Evolutionary conservation across 805 yeast species (phyloP).

Genomic region (Ogataea degrootiae): DNA sequence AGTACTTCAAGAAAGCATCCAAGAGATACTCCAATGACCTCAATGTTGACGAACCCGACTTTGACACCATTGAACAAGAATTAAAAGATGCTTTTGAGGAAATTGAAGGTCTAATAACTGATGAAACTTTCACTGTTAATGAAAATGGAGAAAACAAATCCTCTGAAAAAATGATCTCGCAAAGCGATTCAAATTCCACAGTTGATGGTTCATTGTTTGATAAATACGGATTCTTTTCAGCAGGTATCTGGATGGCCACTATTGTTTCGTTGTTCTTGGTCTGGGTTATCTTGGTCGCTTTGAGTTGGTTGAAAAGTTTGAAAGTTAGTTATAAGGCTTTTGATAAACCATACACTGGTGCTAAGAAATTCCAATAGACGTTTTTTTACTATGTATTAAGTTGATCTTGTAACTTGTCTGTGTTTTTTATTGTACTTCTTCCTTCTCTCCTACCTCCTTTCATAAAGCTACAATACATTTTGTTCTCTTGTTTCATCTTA

Average conservation of each 20-base stretch:
- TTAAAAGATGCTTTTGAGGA: constrained; percentile 29
- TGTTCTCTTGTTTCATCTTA: background rate
- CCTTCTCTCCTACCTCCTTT: too few relatives aligned
- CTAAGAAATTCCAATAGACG: constrained; percentile 38
- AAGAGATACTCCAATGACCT: constrained; percentile 13
- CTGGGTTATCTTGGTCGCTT: constrained; percentile 53
- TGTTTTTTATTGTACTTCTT: background rate
- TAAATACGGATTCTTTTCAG: constrained; percentile 65
- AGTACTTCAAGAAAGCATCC: constrained; percentile 8
- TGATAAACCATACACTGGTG: constrained; percentile 58
- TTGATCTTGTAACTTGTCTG: background rate
- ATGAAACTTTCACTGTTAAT: constrained; percentile 20
- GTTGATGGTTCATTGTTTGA: constrained; percentile 47
- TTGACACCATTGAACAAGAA: constrained; percentile 24
- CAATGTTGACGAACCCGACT: constrained; percentile 20
- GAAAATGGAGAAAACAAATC: constrained; percentile 5
- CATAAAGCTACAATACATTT: background rate
- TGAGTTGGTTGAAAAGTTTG: constrained; percentile 65
- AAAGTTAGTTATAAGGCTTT: constrained; percentile 80
- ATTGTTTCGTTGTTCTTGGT: constrained; percentile 61
- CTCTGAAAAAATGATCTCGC: background rate
- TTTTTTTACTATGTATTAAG: background rate
- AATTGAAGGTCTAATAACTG: constrained; percentile 23
- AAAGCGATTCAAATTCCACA: constrained; percentile 1
- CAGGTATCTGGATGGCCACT: constrained; percentile 75